Percentiles rank a stretch among this genome's conserved stretches.
Conservation (phyloP, 2,329 filamentous ascomycete species). For the Penicillium sp. region DNA sequence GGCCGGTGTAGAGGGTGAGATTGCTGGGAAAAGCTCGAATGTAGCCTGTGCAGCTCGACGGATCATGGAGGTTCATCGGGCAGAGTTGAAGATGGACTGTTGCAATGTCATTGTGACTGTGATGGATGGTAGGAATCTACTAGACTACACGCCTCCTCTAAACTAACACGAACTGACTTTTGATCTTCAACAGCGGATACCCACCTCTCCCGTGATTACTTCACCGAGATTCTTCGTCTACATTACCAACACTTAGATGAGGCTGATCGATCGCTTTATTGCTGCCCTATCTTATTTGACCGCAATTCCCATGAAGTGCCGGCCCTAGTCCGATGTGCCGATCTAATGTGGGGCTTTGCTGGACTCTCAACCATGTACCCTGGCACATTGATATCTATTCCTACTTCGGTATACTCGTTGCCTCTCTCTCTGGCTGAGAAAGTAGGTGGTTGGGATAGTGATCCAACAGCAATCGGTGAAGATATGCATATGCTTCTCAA, state of each 20-base stretch:
- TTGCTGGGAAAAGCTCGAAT: slow-evolving; percentile 76
- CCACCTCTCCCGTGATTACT: slow-evolving; percentile 71
- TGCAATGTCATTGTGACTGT: slow-evolving; percentile 71
- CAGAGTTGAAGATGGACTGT: slow-evolving; percentile 34
- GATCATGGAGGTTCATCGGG: slow-evolving; percentile 28
- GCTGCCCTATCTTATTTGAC: slow-evolving; percentile 74
- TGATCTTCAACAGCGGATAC: slow-evolving; percentile 46
- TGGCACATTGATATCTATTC: slow-evolving; percentile 67
- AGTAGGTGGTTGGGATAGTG: slow-evolving; percentile 74
- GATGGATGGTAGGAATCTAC: slow-evolving; percentile 66
- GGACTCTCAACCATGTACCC: slow-evolving; percentile 71
- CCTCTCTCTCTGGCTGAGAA: slow-evolving; percentile 69
- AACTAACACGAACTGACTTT: not conserved
- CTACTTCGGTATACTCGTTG: slow-evolving; percentile 74
- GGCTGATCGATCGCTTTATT: slow-evolving; percentile 63
- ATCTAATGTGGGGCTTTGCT: slow-evolving; percentile 72
- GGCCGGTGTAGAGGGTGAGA: slow-evolving; percentile 66
- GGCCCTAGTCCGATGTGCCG: slow-evolving; percentile 70
- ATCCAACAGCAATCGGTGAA: slow-evolving; percentile 73
- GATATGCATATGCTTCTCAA: slow-evolving; percentile 80
- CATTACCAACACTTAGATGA: slow-evolving; percentile 56
- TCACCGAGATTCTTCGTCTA: slow-evolving; percentile 66
- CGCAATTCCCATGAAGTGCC: slow-evolving; percentile 72
- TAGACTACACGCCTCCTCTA: not conserved
- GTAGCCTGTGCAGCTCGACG: slow-evolving; percentile 67